phyloP scores from a whole-genome alignment of 1,139 yeast species.

The Geotrichum citri-aurantii region DNA sequence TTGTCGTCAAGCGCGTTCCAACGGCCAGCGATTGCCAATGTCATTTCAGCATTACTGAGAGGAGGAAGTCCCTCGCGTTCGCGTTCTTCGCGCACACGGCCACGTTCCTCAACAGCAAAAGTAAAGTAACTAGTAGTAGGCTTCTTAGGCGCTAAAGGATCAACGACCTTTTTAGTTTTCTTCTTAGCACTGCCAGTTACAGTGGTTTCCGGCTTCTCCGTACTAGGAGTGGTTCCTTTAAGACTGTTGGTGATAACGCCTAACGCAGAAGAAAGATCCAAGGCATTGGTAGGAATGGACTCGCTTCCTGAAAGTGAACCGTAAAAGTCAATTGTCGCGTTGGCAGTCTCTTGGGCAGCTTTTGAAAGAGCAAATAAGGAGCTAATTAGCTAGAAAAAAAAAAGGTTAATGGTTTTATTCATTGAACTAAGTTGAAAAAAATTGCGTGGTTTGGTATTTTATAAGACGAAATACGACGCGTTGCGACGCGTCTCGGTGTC shows the following conservation, averaged over 20 bases:
- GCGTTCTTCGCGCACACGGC: constrained; percentile 55
- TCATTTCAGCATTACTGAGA: constrained; percentile 67
- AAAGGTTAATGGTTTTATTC: background rate
- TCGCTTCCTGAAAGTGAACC: constrained; percentile 34
- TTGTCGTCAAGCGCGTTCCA: constrained; percentile 66
- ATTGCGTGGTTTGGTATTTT: background rate
- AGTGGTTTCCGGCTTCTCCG: background rate
- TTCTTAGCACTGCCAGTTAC: constrained; percentile 36
- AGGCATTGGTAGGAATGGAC: constrained; percentile 5
- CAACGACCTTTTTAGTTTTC: constrained; percentile 29
- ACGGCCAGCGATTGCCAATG: constrained; percentile 67
- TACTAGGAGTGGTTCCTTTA: background rate
- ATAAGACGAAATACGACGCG: constrained; percentile 1
- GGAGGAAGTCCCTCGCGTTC: constrained; percentile 53
- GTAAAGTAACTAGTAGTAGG: constrained; percentile 74
- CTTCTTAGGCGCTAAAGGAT: constrained; percentile 49
- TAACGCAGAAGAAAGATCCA: constrained; percentile 28
- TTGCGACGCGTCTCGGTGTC: constrained; percentile 3
- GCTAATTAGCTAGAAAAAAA: constrained; percentile 50
- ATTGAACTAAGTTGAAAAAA: background rate
- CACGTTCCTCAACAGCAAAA: constrained; percentile 45
- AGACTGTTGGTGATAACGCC: constrained; percentile 7
- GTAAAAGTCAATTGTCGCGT: constrained; percentile 70
- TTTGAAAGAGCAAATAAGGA: constrained; percentile 73
- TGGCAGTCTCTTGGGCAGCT: constrained; percentile 75